Base-by-base conservation (phyloP, 2,329 filamentous ascomycete genomes). In the Fusarium lyarnte region DNA sequence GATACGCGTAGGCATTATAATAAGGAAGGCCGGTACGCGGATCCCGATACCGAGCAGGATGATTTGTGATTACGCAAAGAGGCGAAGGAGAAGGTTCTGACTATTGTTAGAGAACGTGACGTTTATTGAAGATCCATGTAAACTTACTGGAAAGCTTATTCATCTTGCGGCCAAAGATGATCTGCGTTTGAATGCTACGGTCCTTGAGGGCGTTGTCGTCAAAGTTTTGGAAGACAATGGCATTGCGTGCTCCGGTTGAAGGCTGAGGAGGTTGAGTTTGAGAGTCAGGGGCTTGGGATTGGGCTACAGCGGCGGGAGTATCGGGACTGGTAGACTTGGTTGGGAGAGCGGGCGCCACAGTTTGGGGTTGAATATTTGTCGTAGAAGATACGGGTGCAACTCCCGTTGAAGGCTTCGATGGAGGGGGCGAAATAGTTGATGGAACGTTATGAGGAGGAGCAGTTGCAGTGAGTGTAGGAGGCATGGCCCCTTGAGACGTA, bases 1-100 rank as follows among this genome's bases (percentile, higher is more conserved):
- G 90, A 82, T 94, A 98, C 0, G 94, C 95, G 70, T 91, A 89
- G 46, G 90, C 85, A 79, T 95, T 95, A 71, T 90, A 88, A 82
- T 95, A 99, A 2, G 91, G 90, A 21, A 98, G 86, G 0, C 93
- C 93, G 0, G 95, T 98, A 74, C 89, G 88, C 1, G 94, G 94
- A 80, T 99, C 96, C 29, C 91, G 89, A 81, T 97, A 98, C 60
- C 90, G 90, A 17, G 95, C 96, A 8, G 91, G 89, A 58, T 91
- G 89, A 77, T 92, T 92, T 2, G 94, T 98, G 78, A 98, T 95
- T 53, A 91, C 92, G 81, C 96, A 99, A 36, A 91, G 85, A 21
- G 87, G 83, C 2, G 81, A 78, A 19, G 86, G 83, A 6, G 86
- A 79, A 23, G 86, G 87, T 77, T 89, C 87, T 89, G 52, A 6